Evolutionary conservation across 2,329 filamentous ascomycete species (phyloP).

Genomic region (Talaromyces sp.): DNA sequence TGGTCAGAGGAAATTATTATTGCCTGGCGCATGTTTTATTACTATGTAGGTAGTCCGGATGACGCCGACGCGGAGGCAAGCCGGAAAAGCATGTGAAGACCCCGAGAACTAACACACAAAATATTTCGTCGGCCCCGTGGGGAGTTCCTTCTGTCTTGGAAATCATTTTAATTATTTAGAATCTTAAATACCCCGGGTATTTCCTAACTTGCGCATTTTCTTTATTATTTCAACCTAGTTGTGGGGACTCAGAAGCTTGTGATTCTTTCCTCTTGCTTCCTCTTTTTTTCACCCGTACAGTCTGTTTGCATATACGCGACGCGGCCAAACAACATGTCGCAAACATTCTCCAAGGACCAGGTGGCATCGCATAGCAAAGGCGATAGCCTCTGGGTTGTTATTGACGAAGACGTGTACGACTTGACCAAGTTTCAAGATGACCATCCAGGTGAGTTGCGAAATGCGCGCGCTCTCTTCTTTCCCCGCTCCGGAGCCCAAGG

Average conservation of each 20-base stretch:
- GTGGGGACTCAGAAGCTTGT: neutral
- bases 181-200: neutral
- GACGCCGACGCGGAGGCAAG: neutral
- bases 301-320: neutral
- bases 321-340: conserved; percentile 62
- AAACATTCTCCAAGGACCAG: conserved; percentile 77
- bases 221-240: neutral
- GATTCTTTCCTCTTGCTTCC: neutral
- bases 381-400: conserved; percentile 79
- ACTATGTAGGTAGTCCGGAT: neutral
- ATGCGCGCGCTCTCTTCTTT: neutral
- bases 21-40: neutral
- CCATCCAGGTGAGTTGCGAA: conserved; percentile 53
- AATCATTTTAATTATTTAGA: neutral
- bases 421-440: conserved; percentile 83
- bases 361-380: conserved; percentile 89
- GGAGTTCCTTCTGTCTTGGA: neutral
- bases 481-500: neutral
- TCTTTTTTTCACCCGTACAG: neutral
- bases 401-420: conserved; percentile 95
- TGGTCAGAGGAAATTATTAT: neutral
- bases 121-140: conserved; percentile 4
- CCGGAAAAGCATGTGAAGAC: conserved; percentile 12
- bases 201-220: neutral
- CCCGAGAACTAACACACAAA: conserved; percentile 3